Base-by-base conservation (phyloP, 768 basidiomycete genomes). In the Suillus clintonianus region DNA sequence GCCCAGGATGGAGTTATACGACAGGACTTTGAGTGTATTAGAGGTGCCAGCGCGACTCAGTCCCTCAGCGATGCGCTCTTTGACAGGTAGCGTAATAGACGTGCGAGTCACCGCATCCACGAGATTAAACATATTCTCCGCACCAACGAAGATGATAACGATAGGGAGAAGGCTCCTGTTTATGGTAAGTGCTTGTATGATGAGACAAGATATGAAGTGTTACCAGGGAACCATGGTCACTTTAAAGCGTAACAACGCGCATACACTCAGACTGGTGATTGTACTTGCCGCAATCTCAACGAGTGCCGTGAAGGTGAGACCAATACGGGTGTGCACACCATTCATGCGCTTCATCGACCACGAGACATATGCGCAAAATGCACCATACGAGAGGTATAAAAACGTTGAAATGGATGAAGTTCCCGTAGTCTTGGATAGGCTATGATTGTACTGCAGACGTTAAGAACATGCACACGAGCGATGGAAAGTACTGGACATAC, bases 71-170 rank as follows among this genome's bases (percentile, higher is more conserved):
- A 99, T 94, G 45, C 97, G 88, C 68, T 95, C 91, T 68, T 95
- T 95, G 41, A 96, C 94, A 8, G 95, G 85, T 24, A 96, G 81
- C 4, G 92, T 86, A n/a, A 96, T 87, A 11, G 91, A 87, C 0
- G 95, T 97, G 72, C 83, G 88, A 4, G 89, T 86, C 32, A 97
- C 92, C 0, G 92, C 92, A 68, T 94, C 91, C 14, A 95, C 95
- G 73, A 99, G 81, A 70, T 89, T 91, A 73, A 95, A 93, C 96
- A 99, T 98, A 70, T 98, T 99, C 79, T 99, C 97, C 3, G 94
- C 92, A 3, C 97, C 97, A 15, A 97, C 91, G 67, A 99, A 96
- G 8, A 95, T 86, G 58, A 99, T 95, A 42, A 97, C 91, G 63
- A 98, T 91, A 1, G 96, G 96, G 59, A 99, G 81, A 47, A 97